Evolutionary conservation across 352 stramenopile species (phyloP), one percentile per base, ranked within the genome.

Genomic region (Globisporangium parvum): DNA sequence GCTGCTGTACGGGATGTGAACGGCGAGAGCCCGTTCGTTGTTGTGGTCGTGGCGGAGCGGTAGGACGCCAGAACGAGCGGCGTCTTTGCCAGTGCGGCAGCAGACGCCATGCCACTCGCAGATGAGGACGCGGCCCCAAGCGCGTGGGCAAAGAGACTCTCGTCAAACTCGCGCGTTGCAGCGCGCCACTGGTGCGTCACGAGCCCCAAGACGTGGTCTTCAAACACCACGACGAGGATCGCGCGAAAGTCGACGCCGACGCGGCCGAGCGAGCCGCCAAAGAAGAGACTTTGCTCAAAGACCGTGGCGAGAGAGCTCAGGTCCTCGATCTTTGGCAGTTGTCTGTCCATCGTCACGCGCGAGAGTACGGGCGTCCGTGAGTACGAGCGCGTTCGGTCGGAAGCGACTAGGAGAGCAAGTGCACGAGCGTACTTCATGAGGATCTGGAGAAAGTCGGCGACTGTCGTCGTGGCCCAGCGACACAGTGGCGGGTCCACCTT

Each of bases 271-370:
- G 85, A 95, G 1, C 80, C 76, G 15, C 79, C 85, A 39, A 95
- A 95, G 58, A 92, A 95, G 21, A 95, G 62, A 59, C 83, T 91
- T 53, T 93, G 85, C 60, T 95, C 85, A 12, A 93, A 48, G 41
- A 92, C 77, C 1, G 77, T 91, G 9, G 82, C 79, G 26, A 95
- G 70, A 12, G 80, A 89, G 49, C 80, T 88, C 31, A 91, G 88
- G 46, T 95, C 82, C 23, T 87, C 80, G 31, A 95, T 81, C 63
- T 92, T 91, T 2, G 85, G 81, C n/a, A 95, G 63, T 57, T 91
- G 76, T 24, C 85, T 95, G 51, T 1, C 3, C 28, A 1, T 18
- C n/a, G n/a, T n/a, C n/a, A n/a, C n/a, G 51, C 20, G 24, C 0
- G 23, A 47, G n/a, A 24, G 18, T 17, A n/a, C 6, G 31, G 12